Base-by-base conservation (phyloP, 805 yeast species). In the Hanseniaspora vineae region DNA sequence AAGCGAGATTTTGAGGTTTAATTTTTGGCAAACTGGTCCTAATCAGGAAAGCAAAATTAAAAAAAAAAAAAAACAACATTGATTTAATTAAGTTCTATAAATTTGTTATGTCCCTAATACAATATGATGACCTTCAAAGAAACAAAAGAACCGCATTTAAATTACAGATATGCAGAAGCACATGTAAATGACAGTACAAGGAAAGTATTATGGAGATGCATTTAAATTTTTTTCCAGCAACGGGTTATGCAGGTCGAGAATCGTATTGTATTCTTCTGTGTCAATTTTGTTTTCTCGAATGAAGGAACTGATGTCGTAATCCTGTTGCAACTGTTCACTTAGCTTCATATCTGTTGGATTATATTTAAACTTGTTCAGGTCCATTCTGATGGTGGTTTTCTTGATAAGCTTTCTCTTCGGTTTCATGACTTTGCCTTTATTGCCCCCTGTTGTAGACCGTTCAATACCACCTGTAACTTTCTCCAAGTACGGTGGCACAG, bases 401-500 rank as follows among this genome's bases (percentile, higher is more conserved):
- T 40, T n/a, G 39, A 44, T 44, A 17, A 13, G 32, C 31, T 44
- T 20, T 15, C n/a, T n/a, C 14, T 23, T 31, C 18, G 31, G 42
- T 32, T 42, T 44, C 17, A 39, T 39, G 35, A 35, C 44, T 45
- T 54, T 39, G 31, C 42, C 45, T 43, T 64, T 58, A 52, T 67
- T 59, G 39, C 62, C 64, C 51, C 66, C 63, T 56, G 65, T 70
- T 44, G 71, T 76, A 35, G 72, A 75, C 53, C 80, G 66, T 42
- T 80, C 86, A 42, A 80, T 58, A 53, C 81, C 95, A 43, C 97
- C 97, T 1, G 97, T 90, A 18, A 90, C 97, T 52, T 82, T 80
- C 47, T 70, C 70, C 50, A 92, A 67, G 57, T 86, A 89, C 2
- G 74, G 79, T 0, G 98, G 98, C 2, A 90, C 76, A 10, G 84